These are phyloP conservation scores for Botryotinia globosa DNA, from an alignment of 2,329 filamentous ascomycete species.

Conservation along the genomic window DNA sequence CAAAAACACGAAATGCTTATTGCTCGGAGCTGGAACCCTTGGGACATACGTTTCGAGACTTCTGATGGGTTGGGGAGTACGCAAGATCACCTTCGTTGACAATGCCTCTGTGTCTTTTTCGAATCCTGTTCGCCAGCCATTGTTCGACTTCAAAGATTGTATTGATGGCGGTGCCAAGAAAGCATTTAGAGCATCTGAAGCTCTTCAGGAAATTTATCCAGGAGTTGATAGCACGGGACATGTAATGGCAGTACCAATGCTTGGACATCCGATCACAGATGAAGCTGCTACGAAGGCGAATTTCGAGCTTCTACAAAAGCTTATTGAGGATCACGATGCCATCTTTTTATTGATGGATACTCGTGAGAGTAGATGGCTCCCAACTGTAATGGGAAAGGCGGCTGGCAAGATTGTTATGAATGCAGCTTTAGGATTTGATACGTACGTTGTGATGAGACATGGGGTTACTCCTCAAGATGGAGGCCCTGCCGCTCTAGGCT, in stretches of 20 bases:
- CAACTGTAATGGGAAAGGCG: slow-evolving; percentile 93
- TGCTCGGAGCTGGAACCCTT: slow-evolving; percentile 88
- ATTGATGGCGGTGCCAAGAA: slow-evolving; percentile 80
- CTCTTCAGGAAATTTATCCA: slow-evolving; percentile 82
- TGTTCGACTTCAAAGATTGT: slow-evolving; percentile 90
- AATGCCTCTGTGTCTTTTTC: slow-evolving; percentile 92
- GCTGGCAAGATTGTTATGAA: slow-evolving; percentile 95
- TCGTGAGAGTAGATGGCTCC: slow-evolving; percentile 89
- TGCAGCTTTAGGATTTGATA: slow-evolving; percentile 92
- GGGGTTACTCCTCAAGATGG: slow-evolving; percentile 61
- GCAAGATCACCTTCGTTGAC: slow-evolving; percentile 93
- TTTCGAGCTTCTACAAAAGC: slow-evolving; percentile 68
- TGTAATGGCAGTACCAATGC: slow-evolving; percentile 87
- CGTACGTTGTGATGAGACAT: slow-evolving; percentile 95
- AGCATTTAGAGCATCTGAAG: slow-evolving; percentile 74
- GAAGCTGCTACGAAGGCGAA: slow-evolving; percentile 66
- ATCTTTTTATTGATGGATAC: slow-evolving; percentile 98
- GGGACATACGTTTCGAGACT: slow-evolving; percentile 92
- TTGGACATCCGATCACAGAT: slow-evolving; percentile 82
- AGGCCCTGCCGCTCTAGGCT: slow-evolving; percentile 71
- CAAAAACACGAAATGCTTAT: slow-evolving; percentile 83
- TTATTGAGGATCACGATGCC: slow-evolving; percentile 83
- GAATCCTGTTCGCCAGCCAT: slow-evolving; percentile 90
- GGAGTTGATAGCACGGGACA: slow-evolving; percentile 81
- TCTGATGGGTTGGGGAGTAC: slow-evolving; percentile 91